Evolutionary conservation across 352 stramenopile species (phyloP).

Genomic region (Globisporangium heterothallicum): DNA sequence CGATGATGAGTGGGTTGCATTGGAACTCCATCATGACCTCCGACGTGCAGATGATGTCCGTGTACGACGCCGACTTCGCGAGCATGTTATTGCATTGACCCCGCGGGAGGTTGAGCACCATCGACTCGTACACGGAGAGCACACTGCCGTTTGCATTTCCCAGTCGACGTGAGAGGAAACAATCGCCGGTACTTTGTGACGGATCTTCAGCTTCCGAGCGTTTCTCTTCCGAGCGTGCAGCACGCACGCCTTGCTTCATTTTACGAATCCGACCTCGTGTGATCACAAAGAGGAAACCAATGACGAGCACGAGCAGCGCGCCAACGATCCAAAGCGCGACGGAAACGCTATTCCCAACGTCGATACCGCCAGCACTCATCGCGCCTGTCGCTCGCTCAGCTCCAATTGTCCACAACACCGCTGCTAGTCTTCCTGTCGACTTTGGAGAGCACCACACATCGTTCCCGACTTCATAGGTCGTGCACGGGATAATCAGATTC

Average conservation of each 20-base stretch:
- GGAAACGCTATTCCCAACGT: constrained; percentile 5
- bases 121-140: constrained; percentile 8
- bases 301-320: constrained; percentile 4
- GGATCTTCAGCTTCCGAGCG: not conserved
- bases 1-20: constrained; percentile 33
- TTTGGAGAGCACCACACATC: constrained; percentile 36
- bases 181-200: not conserved
- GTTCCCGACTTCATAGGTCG: constrained; percentile 12
- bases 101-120: constrained; percentile 19
- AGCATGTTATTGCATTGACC: constrained; percentile 13
- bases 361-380: not conserved
- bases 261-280: not conserved
- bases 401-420: constrained; percentile 19
- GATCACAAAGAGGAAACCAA: not conserved
- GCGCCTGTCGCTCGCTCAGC: constrained; percentile 1
- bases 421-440: constrained; percentile 16
- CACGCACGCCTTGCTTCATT: not conserved
- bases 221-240: constrained; percentile 3
- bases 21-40: constrained; percentile 45
- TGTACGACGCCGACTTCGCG: constrained; percentile 26
- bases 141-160: not conserved
- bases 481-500: constrained; percentile 38
- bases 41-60: constrained; percentile 39
- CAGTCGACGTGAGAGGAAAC: constrained; percentile 2
- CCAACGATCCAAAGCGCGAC: constrained; percentile 20